Conservation (phyloP, 2,329 filamentous ascomycete genomes). For the Parastagonospora nodorum region DNA sequence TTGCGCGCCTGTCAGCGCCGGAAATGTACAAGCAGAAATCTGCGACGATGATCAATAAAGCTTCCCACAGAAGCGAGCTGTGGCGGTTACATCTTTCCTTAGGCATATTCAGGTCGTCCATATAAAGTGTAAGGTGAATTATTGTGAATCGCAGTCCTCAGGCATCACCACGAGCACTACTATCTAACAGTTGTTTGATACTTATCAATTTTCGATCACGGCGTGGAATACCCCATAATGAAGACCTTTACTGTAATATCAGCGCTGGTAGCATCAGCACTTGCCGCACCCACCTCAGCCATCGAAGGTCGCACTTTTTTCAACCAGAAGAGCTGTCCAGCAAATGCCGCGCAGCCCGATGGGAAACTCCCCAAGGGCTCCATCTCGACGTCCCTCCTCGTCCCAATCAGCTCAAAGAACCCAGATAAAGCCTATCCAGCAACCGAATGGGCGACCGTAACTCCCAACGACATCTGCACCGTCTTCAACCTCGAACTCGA, state of each 20-base stretch:
- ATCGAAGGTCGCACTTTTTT: conserved; percentile 29
- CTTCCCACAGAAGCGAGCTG: too few relatives aligned
- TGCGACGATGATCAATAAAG: too few relatives aligned
- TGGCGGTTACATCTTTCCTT: too few relatives aligned
- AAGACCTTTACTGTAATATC: conserved; percentile 38
- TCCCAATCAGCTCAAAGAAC: conserved; percentile 25
- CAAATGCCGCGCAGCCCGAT: conserved; percentile 24
- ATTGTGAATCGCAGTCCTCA: too few relatives aligned
- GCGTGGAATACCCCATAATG: conserved; percentile 15
- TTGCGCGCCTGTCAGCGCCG: too few relatives aligned
- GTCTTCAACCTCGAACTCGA: conserved; percentile 37
- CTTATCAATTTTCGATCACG: too few relatives aligned
- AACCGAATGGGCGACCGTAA: conserved; percentile 23
- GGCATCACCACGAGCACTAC: too few relatives aligned
- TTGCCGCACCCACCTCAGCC: conserved; percentile 39
- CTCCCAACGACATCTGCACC: conserved; percentile 35
- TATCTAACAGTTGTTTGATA: too few relatives aligned
- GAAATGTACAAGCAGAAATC: too few relatives aligned
- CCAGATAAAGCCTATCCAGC: conserved; percentile 25
- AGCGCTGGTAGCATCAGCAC: conserved; percentile 44
- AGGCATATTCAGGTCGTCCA: too few relatives aligned
- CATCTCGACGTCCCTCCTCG: conserved; percentile 23
- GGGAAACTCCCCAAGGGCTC: conserved; percentile 27
- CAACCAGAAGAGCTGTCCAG: conserved; percentile 10
- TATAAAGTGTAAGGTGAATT: too few relatives aligned